A percentile compares a stretch with the other conserved stretches of the same genome.
phyloP scores from a whole-genome alignment of 352 stramenopile genomes.

The Phytophthora pisi region DNA sequence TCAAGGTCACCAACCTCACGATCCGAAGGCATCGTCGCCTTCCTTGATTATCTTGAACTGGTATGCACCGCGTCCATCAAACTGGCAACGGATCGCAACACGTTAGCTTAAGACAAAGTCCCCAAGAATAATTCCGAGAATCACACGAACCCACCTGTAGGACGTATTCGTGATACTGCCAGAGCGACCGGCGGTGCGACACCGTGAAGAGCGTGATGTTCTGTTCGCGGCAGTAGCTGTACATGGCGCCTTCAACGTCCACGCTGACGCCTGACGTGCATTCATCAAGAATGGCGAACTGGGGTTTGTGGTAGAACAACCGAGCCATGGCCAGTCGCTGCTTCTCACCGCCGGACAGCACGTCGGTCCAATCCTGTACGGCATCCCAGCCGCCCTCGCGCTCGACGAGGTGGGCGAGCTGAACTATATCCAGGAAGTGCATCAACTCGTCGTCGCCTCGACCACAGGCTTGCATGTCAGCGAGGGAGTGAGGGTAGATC shows the following conservation, averaged over 20 bases:
- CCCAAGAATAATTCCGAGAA: no score
- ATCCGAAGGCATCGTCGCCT: conserved; percentile 56
- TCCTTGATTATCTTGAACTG: conserved; percentile 76
- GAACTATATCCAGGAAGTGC: conserved; percentile 71
- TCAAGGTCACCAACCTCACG: not conserved
- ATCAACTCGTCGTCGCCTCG: conserved; percentile 59
- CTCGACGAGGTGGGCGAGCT: conserved; percentile 70
- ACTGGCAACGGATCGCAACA: conserved; percentile 28
- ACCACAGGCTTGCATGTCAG: conserved; percentile 51
- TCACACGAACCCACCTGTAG: conserved; percentile 41
- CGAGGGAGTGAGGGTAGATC: conserved; percentile 77
- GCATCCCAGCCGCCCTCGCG: conserved; percentile 70
- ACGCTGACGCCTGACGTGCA: conserved; percentile 78
- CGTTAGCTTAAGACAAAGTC: no score
- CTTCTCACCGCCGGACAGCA: conserved; percentile 89
- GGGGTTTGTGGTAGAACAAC: conserved; percentile 86
- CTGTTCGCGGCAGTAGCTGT: conserved; percentile 72
- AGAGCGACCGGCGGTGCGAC: conserved; percentile 86
- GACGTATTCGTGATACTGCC: conserved; percentile 88
- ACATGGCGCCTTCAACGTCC: conserved; percentile 86
- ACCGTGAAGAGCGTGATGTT: conserved; percentile 92
- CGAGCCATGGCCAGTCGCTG: conserved; percentile 87
- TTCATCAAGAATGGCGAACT: conserved; percentile 90
- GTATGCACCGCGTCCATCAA: conserved; percentile 74
- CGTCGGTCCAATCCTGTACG: conserved; percentile 82